Evolutionary conservation across 495 filamentous ascomycete species (phyloP).

Genomic region (Xylaria flabelliformis): DNA sequence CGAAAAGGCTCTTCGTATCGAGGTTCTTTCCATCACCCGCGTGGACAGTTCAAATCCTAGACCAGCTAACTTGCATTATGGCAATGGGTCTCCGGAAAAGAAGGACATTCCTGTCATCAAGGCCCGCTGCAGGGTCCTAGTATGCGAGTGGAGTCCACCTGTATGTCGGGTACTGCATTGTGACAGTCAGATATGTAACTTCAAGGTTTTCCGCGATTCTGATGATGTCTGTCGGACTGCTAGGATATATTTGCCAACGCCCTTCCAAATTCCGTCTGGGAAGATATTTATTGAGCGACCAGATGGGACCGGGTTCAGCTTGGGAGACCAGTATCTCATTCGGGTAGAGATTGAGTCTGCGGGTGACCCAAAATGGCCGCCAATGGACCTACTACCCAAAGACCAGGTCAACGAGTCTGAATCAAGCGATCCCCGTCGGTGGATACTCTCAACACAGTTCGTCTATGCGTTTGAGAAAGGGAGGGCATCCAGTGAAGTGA

Average conservation of each 20-base stretch:
- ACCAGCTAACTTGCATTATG: slow-evolving; percentile 24
- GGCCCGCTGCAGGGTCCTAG: slow-evolving; percentile 53
- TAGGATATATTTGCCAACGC: slow-evolving; percentile 50
- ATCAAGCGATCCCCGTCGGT: slow-evolving; percentile 40
- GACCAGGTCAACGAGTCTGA: slow-evolving; percentile 36
- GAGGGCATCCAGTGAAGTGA: slow-evolving; percentile 46
- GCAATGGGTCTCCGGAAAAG: slow-evolving; percentile 42
- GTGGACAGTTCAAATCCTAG: slow-evolving; percentile 38
- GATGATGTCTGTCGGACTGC: slow-evolving; percentile 49
- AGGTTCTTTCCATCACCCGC: slow-evolving; percentile 55
- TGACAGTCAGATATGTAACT: slow-evolving; percentile 55
- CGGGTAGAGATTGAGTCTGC: slow-evolving; percentile 55
- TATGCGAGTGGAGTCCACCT: slow-evolving; percentile 40
- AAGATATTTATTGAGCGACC: slow-evolving; percentile 54
- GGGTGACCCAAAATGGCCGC: slow-evolving; percentile 56
- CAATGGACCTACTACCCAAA: slow-evolving; percentile 46
- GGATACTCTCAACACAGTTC: slow-evolving; percentile 49
- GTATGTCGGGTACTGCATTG: slow-evolving; percentile 46
- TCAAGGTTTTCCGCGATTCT: slow-evolving; percentile 53
- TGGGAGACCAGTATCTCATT: slow-evolving; percentile 54
- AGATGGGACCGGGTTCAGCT: slow-evolving; percentile 46
- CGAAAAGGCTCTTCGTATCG: slow-evolving; percentile 52
- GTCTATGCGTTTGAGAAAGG: slow-evolving; percentile 48
- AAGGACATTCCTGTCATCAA: slow-evolving; percentile 47
- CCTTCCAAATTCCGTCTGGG: slow-evolving; percentile 55